Percentiles rank a stretch among this genome's conserved stretches.
Conservation (phyloP, 2,329 filamentous ascomycete species). For the Diplodia sapinea region DNA sequence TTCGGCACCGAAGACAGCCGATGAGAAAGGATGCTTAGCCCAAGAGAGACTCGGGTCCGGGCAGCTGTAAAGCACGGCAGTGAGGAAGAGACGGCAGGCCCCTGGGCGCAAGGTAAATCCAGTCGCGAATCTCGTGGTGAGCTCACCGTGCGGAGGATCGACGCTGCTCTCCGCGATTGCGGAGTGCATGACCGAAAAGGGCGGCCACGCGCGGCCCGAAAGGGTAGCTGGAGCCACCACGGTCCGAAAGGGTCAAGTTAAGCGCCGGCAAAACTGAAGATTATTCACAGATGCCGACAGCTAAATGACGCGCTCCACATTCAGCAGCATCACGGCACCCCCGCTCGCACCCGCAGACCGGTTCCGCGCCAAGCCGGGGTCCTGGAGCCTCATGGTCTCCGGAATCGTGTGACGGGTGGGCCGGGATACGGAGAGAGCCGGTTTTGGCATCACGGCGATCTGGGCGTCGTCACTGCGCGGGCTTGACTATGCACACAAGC, state of each 20-base stretch:
- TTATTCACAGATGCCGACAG: background rate
- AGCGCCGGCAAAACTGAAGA: background rate
- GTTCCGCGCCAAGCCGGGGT: background rate
- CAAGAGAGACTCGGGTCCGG: conserved; percentile 5
- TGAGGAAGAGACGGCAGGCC: background rate
- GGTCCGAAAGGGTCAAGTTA: background rate
- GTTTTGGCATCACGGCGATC: background rate
- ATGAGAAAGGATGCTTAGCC: background rate
- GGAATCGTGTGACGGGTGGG: conserved; percentile 14
- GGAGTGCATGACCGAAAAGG: conserved; percentile 14
- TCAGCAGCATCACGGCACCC: too few species aligned
- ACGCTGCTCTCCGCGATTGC: conserved; percentile 16
- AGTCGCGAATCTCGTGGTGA: background rate
- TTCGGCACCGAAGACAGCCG: background rate
- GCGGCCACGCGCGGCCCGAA: background rate
- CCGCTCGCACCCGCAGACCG: background rate
- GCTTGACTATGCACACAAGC: background rate
- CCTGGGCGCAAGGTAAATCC: background rate
- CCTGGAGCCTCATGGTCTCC: background rate
- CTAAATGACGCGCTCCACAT: background rate
- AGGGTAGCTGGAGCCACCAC: conserved; percentile 3
- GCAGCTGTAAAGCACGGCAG: background rate
- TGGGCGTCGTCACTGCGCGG: background rate
- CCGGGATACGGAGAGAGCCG: conserved; percentile 14
- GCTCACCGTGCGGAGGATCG: conserved; percentile 28